These are phyloP conservation scores for Tagetes patula DNA, from an alignment of 129 eudicot species.

Conservation along the genomic window DNA sequence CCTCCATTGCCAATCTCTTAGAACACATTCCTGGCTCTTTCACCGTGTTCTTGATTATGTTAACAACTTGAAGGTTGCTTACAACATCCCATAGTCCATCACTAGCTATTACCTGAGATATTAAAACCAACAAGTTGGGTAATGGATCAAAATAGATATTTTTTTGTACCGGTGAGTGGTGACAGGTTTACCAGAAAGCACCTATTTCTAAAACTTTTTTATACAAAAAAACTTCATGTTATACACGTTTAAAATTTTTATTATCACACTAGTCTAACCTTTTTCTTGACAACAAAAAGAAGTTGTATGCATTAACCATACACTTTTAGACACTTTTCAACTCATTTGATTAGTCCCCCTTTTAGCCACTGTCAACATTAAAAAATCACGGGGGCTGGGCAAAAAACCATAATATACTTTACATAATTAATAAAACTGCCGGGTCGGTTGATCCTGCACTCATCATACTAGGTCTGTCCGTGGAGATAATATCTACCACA, in stretches of 20 bases:
- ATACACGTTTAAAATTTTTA: not conserved
- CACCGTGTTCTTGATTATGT: conserved; percentile 77
- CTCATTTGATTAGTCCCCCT: not conserved
- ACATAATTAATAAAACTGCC: no score
- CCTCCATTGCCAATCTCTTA: conserved; percentile 92
- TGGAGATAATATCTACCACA: not conserved
- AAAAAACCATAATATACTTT: no score
- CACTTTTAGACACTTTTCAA: not conserved
- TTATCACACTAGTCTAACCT: not conserved
- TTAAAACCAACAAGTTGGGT: not conserved
- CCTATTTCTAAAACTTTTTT: not conserved
- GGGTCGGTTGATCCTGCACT: no score
- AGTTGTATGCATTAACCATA: not conserved
- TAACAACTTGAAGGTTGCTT: conserved; percentile 57
- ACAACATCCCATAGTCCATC: conserved; percentile 96
- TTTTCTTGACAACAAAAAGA: not conserved
- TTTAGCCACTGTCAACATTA: not conserved
- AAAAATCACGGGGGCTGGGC: no score
- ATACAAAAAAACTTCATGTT: not conserved
- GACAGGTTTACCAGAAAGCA: not conserved
- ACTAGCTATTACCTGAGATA: conserved; percentile 84
- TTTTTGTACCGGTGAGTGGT: not conserved
- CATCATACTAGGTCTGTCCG: not conserved
- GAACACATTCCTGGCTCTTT: conserved; percentile 96
- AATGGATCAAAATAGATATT: not conserved